Percentiles rank a stretch among this genome's conserved stretches.
These are phyloP conservation scores for Zygnema cylindricum DNA, from an alignment of 139 green algal genomes.

Conservation along the genomic window DNA sequence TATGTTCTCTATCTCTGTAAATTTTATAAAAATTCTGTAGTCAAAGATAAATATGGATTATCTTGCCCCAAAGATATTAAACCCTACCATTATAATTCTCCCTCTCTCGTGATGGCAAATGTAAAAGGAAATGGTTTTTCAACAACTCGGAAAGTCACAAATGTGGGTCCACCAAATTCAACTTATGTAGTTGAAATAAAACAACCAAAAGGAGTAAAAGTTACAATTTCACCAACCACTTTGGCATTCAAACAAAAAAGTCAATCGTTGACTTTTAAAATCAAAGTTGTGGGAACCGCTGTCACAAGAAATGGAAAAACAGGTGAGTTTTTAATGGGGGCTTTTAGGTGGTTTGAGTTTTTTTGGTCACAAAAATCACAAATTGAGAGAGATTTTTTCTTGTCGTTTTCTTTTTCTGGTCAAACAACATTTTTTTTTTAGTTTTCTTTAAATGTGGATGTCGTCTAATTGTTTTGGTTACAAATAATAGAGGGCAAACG, in stretches of 20 bases:
- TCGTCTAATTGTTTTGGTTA: no score
- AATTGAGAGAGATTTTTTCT: no score
- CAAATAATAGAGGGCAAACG: no score
- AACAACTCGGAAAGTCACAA: not conserved
- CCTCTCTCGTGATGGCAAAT: constrained; percentile 1
- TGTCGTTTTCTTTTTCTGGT: no score
- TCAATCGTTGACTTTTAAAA: not conserved
- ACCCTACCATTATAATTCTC: constrained; percentile 20
- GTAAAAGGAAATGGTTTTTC: constrained; percentile 19
- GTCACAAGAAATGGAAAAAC: not conserved
- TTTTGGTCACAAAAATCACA: no score
- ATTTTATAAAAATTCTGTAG: not conserved
- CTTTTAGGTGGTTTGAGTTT: no score
- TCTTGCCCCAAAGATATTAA: not conserved
- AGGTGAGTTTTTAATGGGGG: not conserved
- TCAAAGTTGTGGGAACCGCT: not conserved
- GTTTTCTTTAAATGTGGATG: no score
- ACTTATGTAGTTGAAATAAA: constrained; percentile 30
- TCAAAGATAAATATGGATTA: not conserved
- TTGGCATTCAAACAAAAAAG: not conserved
- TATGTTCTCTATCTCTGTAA: constrained; percentile 27
- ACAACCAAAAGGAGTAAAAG: not conserved
- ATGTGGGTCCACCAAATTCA: not conserved
- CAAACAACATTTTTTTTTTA: no score
- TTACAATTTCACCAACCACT: constrained; percentile 22